Evolutionary conservation across 768 basidiomycete species (phyloP).

Genomic region (Trichaptum fuscoviolaceum): DNA sequence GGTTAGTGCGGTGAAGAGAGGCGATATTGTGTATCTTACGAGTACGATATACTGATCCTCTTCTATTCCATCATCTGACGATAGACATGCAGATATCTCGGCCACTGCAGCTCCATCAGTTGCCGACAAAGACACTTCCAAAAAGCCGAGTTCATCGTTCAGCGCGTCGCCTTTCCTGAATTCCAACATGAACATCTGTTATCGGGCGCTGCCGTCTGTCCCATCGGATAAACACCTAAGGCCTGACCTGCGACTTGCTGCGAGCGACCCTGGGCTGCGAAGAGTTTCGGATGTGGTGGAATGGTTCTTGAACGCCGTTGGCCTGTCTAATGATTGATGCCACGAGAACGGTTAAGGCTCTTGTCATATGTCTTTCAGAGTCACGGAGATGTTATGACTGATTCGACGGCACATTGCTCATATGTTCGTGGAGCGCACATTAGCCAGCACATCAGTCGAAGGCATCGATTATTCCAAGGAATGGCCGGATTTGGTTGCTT

Average conservation of each 20-base stretch:
- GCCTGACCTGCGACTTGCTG: slow-evolving; percentile 68
- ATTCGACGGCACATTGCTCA: neutral
- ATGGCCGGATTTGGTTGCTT: neutral
- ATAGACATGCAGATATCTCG: slow-evolving; percentile 41
- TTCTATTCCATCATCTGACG: slow-evolving; percentile 17
- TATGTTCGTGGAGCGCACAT: neutral
- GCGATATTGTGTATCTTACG: slow-evolving; percentile 67
- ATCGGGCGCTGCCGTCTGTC: slow-evolving; percentile 67
- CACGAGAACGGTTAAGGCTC: neutral
- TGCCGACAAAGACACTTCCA: slow-evolving; percentile 7
- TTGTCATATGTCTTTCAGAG: neutral
- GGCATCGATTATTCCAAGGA: neutral
- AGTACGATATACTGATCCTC: slow-evolving; percentile 38
- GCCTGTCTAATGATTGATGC: slow-evolving; percentile 29
- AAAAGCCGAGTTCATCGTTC: slow-evolving; percentile 37
- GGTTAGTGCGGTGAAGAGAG: slow-evolving; percentile 44
- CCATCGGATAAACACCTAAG: slow-evolving; percentile 54
- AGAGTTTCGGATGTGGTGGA: slow-evolving; percentile 58
- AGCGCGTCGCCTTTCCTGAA: slow-evolving; percentile 66
- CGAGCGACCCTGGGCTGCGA: slow-evolving; percentile 62
- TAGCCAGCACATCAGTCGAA: neutral
- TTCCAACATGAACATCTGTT: slow-evolving; percentile 64
- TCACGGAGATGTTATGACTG: neutral
- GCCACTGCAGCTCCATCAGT: slow-evolving; percentile 37
- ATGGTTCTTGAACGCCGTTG: slow-evolving; percentile 77